Evolutionary conservation across 2,329 filamentous ascomycete genomes (phyloP).

Genomic region (Apiospora marii): DNA sequence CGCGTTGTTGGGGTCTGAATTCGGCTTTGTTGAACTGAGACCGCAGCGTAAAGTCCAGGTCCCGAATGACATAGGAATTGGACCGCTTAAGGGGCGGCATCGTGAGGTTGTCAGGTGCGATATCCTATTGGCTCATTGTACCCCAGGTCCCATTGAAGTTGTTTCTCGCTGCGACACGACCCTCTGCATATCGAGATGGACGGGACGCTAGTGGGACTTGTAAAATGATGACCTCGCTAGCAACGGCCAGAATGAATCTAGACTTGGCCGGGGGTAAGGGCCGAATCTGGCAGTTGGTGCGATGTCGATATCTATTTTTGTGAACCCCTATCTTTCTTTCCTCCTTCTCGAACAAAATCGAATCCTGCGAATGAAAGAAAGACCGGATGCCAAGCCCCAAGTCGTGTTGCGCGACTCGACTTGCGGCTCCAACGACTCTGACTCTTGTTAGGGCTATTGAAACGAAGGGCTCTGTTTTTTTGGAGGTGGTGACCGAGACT

Average conservation of each 20-base stretch:
- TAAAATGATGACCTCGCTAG: conserved; percentile 13
- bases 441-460: conserved; percentile 13
- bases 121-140: conserved; percentile 21
- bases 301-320: conserved; percentile 15
- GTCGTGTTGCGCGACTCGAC: conserved; percentile 14
- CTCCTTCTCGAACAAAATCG: conserved; percentile 6
- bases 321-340: conserved; percentile 15
- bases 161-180: conserved; percentile 11
- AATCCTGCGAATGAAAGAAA: neutral
- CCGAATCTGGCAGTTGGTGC: conserved; percentile 13
- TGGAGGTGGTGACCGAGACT: neutral
- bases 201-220: neutral
- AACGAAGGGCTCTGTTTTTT: neutral
- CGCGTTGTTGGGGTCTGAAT: conserved; percentile 78
- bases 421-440: neutral
- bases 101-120: conserved; percentile 2
- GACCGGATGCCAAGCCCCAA: conserved; percentile 16
- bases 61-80: conserved; percentile 45
- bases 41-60: conserved; percentile 71
- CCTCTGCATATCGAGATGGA: conserved; percentile 21
- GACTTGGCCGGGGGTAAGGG: conserved; percentile 9
- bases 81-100: conserved; percentile 43
- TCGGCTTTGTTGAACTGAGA: conserved; percentile 69
- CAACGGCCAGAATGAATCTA: conserved; percentile 8
- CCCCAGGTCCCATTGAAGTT: conserved; percentile 22